Evolutionary conservation across 352 stramenopile species (phyloP).

Genomic region (Phytophthora constricta): DNA sequence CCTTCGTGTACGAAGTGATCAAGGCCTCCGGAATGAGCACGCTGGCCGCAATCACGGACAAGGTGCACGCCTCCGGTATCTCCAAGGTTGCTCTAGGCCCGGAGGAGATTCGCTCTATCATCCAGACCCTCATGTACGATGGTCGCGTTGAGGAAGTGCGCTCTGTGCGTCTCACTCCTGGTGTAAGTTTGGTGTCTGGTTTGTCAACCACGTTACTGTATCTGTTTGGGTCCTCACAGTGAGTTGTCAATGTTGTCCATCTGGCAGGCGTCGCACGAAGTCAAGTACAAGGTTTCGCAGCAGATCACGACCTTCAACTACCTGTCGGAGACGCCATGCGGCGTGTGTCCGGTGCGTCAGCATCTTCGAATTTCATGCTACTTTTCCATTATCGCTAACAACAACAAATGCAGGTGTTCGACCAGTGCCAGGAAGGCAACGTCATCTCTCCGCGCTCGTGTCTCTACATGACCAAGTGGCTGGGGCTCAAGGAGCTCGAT

Average conservation of each 20-base stretch:
- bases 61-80: slow-evolving; percentile 90
- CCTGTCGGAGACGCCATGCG: slow-evolving; percentile 90
- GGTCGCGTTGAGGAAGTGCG: slow-evolving; percentile 91
- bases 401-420: slow-evolving; percentile 75
- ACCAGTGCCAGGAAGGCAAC: slow-evolving; percentile 92
- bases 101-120: slow-evolving; percentile 92
- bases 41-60: slow-evolving; percentile 89
- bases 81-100: slow-evolving; percentile 91
- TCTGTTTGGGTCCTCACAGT: slow-evolving; percentile 11
- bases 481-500: slow-evolving; percentile 89
- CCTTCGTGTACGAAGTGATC: slow-evolving; percentile 94
- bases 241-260: background rate
- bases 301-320: slow-evolving; percentile 90
- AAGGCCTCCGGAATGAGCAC: slow-evolving; percentile 87
- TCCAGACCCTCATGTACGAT: slow-evolving; percentile 94
- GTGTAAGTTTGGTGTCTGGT: slow-evolving; percentile 48
- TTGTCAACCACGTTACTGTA: background rate
- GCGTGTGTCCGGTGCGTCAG: slow-evolving; percentile 83
- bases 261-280: slow-evolving; percentile 69
- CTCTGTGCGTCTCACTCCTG: slow-evolving; percentile 75
- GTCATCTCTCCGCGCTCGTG: slow-evolving; percentile 92
- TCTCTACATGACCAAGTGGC: slow-evolving; percentile 92
- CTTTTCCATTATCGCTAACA: background rate
- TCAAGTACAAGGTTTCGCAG: slow-evolving; percentile 89
- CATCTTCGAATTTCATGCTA: background rate